Evolutionary conservation across 257 asterid species (phyloP), one percentile per base, ranked within the genome.

Genomic region (Solanum lignicaule): DNA sequence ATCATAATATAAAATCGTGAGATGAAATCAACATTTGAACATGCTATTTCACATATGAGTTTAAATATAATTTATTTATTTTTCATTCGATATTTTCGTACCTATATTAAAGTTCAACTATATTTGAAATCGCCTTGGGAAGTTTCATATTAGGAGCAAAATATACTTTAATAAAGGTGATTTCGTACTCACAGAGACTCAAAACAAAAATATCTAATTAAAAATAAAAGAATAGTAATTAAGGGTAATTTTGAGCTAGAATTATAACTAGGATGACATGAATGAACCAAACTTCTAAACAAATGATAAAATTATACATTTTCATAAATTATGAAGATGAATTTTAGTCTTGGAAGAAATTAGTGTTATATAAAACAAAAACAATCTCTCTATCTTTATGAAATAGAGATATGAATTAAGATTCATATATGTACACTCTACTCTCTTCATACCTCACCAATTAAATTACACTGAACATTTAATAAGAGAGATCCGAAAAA

Each of bases 401-500:
- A 58, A 0, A 58, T 58, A 58, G 27, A 58, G 27, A 23, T 58
- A 58, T 1, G 12, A 21, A 58, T 58, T 7, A 58, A 58, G 27
- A 58, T 21, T 58, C 5, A 16, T 2, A 52, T 16, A 16, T 52
- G 23, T 52, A 16, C 7, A 52, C 23, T 16, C 4, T 52, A 16
- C 4, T 16, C 23, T 58, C 0, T 58, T 58, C 27, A 1, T 5
- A 58, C 2, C 2, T 58, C 68, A 21, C 0, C 27, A 21, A 58
- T 8, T 7, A 4, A 58, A 21, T 21, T 55, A 55, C 11, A 21
- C 1, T 58, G 0, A 21, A 21, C 5, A 21, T 58, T 6, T 52
- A 4, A 58, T 21, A 58, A 58, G 27, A 1, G 10, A 10, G 5
- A 62, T n/a, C 1, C 2, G 0, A 21, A 58, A 58, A 23, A 0